Evolutionary conservation across 208 protist genomes (phyloP), one percentile per base, ranked within the genome.

Genomic region (Crithidia brevicula): DNA sequence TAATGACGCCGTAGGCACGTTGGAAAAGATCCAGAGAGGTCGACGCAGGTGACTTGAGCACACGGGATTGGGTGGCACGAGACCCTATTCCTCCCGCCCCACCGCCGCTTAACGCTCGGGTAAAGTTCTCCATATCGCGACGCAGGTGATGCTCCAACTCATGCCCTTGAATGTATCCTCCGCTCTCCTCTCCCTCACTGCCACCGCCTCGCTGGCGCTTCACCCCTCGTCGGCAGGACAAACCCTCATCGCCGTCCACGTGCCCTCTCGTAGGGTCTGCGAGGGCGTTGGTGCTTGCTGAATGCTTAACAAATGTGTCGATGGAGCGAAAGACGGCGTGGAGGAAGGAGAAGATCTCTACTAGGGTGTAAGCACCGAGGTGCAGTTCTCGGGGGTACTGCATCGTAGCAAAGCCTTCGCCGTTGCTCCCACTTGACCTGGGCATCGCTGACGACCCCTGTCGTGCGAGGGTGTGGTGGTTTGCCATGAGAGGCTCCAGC

Each of bases 1-100:
- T 86, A 38, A 93, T 77, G 66, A 94, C 77, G 43, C 73, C 72
- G 67, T 92, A 94, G 25, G 77, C 71, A 30, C 87, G 83, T 62
- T 82, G 63, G 63, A 91, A 92, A 57, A 93, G 77, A 6, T 61
- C 58, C 10, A 80, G 33, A 47, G 61, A 73, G 3, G 60, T 53
- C 23, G 58, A 22, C 43, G 60, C 49, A 9, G 58, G 23, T 8
- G 54, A 9, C 16, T n/a, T 27, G 9, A 18, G 22, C 15, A 42
- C 20, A 15, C 51, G 27, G 34, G 13, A n/a, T n/a, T n/a, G n/a
- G n/a, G n/a, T n/a, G n/a, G n/a, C n/a, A n/a, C n/a, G n/a, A n/a
- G n/a, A n/a, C n/a, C n/a, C n/a, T n/a, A n/a, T n/a, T n/a, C n/a
- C n/a, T n/a, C n/a, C n/a, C n/a, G n/a, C n/a, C n/a, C n/a, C n/a